Evolutionary conservation across 345 rosid species (phyloP), one percentile per base, ranked within the genome.

Genomic region (Nasturtium officinale): DNA sequence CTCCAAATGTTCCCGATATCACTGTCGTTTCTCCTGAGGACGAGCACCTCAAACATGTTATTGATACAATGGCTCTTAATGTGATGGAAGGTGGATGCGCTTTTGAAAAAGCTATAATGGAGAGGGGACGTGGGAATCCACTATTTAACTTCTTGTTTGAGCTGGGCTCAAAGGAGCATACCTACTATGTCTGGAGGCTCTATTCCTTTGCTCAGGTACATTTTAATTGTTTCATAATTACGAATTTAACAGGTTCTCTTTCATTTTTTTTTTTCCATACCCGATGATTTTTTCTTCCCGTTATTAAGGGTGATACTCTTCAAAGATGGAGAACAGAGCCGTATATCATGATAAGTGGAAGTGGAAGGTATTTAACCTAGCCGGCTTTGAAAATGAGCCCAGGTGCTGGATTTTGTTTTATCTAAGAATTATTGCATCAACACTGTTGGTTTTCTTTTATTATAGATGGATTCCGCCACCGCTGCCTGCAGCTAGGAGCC

Each of bases 71-170:
- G 97, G 98, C 99, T 59, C 83, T 92, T 48, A 90, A 87, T 83
- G 97, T 96, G 74, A 72, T 96, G 73, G 99, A 96, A 83, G 99
- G 99, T 42, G 99, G 95, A 72, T 96, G 99, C 79, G 91, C 92
- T 50, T 92, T 96, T 82, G 99, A 96, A 78, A 97, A 96, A 87
- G 99, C 99, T 78, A 87, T 92, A 28, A 96, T 96, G 99, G 96
- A 90, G 81, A 92, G 98, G 84, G 99, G 97, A 62, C 97, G 99
- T 56, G 98, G 97, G 56, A 90, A 92, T 82, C 80, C 92, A 72
- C 91, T 92, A 74, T 96, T 96, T 83, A 87, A 76, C 59, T 96
- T 96, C 81, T 80, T 96, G 83, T 96, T 96, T 69, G 98, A 87
- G 83, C 92, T 92, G 75, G 97, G 99, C 43, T 89, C 92, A 5